Evolutionary conservation across 2,329 filamentous ascomycete genomes (phyloP), one percentile per base, ranked within the genome.

Genomic region (Aspergillus viridinutans): DNA sequence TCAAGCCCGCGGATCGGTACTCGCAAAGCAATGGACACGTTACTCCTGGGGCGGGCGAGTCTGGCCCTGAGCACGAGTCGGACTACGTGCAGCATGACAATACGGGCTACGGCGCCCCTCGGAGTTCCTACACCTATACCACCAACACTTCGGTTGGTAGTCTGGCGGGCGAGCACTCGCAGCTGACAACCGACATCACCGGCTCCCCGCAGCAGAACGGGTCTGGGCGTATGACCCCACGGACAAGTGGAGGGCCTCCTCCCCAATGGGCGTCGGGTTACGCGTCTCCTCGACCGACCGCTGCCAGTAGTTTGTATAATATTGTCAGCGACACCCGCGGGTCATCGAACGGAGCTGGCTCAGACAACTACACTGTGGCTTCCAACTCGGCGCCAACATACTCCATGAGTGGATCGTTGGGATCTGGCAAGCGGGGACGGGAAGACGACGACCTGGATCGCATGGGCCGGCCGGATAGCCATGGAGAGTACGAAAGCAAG

Each of bases 21-120:
- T 81, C 84, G 62, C 83, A 84, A 62, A 75, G 76, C 63, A 81
- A 81, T 61, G 82, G 84, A 38, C 81, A 81, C 60, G 81, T 83
- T 57, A 70, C 78, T 54, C 81, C 84, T 64, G 72, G 76, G 49
- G 75, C 79, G 9, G 80, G 89, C 53, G 87, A 89, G 66, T 79
- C 81, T n/a, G 85, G 87, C n/a, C 83, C 89, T 59, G 88, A 93
- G 66, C 79, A 82, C 50, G 80, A 83, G 59, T 80, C 86, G 28
- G 92, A 96, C 75, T 97, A 96, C 76, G 92, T 92, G 23, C 92
- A 96, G 68, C 87, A 90, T 69, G 89, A 86, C 71, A 85, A 84
- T 57, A 81, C 85, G 43, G 79, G 80, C 49, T 95, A 95, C 72
- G 88, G 88, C 68, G 78, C 84, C 48, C 88, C 82, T 72, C 88